A percentile compares a stretch with the other conserved stretches of the same genome.
phyloP scores from a whole-genome alignment of 2,329 filamentous ascomycete genomes.

The Drechslerella dactyloides region DNA sequence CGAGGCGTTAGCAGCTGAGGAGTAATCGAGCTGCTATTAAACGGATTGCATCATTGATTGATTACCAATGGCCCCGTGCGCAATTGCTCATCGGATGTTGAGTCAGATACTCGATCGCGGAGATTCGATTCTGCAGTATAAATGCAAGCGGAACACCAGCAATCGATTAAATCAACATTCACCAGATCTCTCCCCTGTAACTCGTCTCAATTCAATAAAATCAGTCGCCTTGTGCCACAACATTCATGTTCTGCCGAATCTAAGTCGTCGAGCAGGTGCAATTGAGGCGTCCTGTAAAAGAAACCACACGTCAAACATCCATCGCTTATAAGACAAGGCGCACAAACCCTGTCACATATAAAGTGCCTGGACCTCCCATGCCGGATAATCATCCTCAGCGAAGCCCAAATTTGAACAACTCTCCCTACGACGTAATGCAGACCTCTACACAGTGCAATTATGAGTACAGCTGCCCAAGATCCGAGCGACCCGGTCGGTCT shows the following conservation, averaged over 20 bases:
- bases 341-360: not conserved
- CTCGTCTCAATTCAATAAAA: too few relatives aligned
- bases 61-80: not conserved
- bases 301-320: not conserved
- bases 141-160: too few relatives aligned
- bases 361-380: not conserved
- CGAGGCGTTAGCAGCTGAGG: constrained; percentile 69
- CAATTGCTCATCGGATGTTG: not conserved
- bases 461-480: constrained; percentile 37
- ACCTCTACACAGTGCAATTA: constrained; percentile 14
- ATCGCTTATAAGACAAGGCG: not conserved
- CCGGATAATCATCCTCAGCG: not conserved
- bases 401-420: not conserved
- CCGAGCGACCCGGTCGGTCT: constrained; percentile 41
- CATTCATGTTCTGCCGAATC: not conserved
- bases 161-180: too few relatives aligned
- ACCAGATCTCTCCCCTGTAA: too few relatives aligned
- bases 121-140: too few relatives aligned
- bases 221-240: not conserved
- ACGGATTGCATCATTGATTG: constrained; percentile 8
- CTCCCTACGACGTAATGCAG: constrained; percentile 37
- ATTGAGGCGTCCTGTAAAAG: too few relatives aligned
- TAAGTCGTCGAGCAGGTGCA: not conserved
- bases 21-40: constrained; percentile 20
- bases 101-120: not conserved